These are phyloP conservation scores for Ammopiptanthus mongolicus DNA, from an alignment of 306 rosid genomes.

Conservation along the genomic window DNA sequence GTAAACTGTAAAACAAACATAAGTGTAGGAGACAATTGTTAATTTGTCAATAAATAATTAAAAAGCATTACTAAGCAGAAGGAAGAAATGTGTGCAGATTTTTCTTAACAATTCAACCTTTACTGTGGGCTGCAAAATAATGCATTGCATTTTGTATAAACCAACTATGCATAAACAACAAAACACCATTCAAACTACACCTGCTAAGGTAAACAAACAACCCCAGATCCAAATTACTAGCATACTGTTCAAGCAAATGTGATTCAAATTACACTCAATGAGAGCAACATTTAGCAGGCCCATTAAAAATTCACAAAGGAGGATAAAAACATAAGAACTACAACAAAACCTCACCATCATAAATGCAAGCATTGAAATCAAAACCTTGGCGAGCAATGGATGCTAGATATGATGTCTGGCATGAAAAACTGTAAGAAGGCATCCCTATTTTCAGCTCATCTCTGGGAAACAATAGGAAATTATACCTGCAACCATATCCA, in stretches of 20 bases:
- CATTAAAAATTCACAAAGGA: not conserved
- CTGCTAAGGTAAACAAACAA: not conserved
- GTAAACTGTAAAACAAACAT: not conserved
- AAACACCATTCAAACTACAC: not conserved
- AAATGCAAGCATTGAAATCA: conserved; percentile 80
- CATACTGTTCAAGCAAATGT: not conserved
- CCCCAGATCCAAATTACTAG: not conserved
- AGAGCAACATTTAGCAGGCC: not conserved
- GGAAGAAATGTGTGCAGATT: not conserved
- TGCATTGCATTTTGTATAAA: not conserved
- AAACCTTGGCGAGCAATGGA: conserved; percentile 78
- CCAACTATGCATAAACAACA: not conserved
- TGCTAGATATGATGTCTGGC: conserved; percentile 62
- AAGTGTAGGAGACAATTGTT: not conserved
- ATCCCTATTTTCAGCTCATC: conserved; percentile 79
- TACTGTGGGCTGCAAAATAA: not conserved
- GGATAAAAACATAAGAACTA: not conserved
- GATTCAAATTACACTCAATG: not conserved
- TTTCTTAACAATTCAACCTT: not conserved
- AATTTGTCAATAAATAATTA: not conserved
- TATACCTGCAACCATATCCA: conserved; percentile 56
- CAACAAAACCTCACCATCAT: conserved; percentile 52
- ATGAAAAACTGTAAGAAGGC: conserved; percentile 79
- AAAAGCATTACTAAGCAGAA: not conserved
- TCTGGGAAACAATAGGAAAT: conserved; percentile 77